A percentile compares a stretch with the other conserved stretches of the same genome.
These are phyloP conservation scores for Scedosporium apiospermum DNA, from an alignment of 2,329 filamentous ascomycete genomes.

Conservation along the genomic window DNA sequence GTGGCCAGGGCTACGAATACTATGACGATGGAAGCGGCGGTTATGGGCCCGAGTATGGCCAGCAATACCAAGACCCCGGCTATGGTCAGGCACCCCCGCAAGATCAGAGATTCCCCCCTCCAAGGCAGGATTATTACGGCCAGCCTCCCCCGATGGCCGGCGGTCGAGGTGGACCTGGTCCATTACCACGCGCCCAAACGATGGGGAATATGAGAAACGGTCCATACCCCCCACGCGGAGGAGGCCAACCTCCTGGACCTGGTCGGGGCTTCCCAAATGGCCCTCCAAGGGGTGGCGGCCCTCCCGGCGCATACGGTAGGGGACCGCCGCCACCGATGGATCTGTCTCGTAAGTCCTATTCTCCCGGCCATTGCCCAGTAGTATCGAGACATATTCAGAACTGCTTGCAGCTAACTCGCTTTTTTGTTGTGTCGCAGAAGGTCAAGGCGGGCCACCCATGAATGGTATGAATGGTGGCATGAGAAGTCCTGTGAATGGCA, in stretches of 20 bases:
- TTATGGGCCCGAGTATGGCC: constrained; percentile 28
- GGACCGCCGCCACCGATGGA: constrained; percentile 24
- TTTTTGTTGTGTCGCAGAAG: constrained; percentile 11
- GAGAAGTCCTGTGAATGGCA: constrained; percentile 17
- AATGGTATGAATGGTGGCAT: constrained; percentile 16
- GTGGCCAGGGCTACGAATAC: constrained; percentile 35
- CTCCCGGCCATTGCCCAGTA: too few species aligned
- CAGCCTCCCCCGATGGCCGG: constrained; percentile 16
- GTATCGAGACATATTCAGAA: background rate
- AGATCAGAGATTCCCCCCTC: constrained; percentile 27
- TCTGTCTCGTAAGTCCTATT: constrained; percentile 16
- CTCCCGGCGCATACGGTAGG: constrained; percentile 14
- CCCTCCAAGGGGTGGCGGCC: constrained; percentile 16
- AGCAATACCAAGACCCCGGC: constrained; percentile 33
- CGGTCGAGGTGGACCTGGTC: background rate
- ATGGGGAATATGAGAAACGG: constrained; percentile 21
- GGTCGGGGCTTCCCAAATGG: constrained; percentile 11
- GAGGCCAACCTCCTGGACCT: constrained; percentile 9
- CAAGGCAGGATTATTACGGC: constrained; percentile 33
- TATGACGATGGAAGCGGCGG: constrained; percentile 27
- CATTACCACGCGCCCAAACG: constrained; percentile 19
- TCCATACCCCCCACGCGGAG: constrained; percentile 26
- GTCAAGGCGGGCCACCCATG: constrained; percentile 15
- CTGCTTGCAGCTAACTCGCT: background rate
- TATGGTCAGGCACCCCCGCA: constrained; percentile 34